Conservation (phyloP, 306 rosid species). For the Medicago lupulina region DNA sequence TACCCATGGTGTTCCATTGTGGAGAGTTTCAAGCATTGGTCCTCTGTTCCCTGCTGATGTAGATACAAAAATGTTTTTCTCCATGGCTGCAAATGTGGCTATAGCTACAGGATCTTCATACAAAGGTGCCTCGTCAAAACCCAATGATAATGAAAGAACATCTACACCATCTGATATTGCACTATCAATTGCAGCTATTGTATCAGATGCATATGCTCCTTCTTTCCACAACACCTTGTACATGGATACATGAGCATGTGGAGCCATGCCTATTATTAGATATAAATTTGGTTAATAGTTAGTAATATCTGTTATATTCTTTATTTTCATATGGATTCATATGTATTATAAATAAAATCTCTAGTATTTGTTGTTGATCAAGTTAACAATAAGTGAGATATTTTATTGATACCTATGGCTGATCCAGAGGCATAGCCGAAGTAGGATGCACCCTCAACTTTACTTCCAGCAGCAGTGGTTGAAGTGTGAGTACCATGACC, state of each 20-base stretch:
- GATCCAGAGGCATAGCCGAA: constrained; percentile 74
- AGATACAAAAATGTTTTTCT: constrained; percentile 69
- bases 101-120: constrained; percentile 76
- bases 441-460: constrained; percentile 57
- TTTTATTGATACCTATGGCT: constrained; percentile 37
- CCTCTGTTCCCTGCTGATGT: constrained; percentile 80
- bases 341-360: not conserved
- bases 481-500: constrained; percentile 97
- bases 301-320: not conserved
- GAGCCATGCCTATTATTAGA: constrained; percentile 57
- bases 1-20: constrained; percentile 89
- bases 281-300: not conserved
- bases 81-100: constrained; percentile 78
- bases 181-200: constrained; percentile 79
- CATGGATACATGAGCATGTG: constrained; percentile 72
- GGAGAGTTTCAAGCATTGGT: constrained; percentile 50
- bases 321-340: not conserved
- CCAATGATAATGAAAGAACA: constrained; percentile 76
- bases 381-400: not conserved
- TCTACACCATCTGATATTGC: constrained; percentile 81
- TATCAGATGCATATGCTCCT: constrained; percentile 53
- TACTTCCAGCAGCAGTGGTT: constrained; percentile 67
- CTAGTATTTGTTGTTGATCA: not conserved
- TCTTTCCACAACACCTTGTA: constrained; percentile 72
- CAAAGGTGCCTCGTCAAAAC: constrained; percentile 51